Percentiles rank a stretch among this genome's conserved stretches.
These are phyloP conservation scores for Leptographium radiaticola DNA, from an alignment of 2,329 filamentous ascomycete genomes.

Conservation along the genomic window DNA sequence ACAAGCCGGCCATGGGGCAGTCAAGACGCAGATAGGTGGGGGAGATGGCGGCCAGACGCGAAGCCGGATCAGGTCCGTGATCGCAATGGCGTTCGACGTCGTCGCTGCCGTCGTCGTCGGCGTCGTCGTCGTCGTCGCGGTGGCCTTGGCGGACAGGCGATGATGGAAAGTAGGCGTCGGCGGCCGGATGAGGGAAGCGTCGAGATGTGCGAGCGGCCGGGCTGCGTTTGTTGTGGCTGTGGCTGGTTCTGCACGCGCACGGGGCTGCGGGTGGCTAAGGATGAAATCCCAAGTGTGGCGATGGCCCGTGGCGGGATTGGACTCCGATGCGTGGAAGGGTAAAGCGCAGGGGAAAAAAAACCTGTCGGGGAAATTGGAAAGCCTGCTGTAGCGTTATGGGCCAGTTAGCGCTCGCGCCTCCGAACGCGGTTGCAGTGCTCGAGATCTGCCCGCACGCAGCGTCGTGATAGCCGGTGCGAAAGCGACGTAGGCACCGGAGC, in stretches of 20 bases:
- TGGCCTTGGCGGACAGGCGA: neutral
- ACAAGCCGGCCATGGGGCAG: too few relatives aligned
- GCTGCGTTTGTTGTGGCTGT: slow-evolving; percentile 1
- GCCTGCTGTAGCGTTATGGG: neutral
- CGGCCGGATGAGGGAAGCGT: neutral
- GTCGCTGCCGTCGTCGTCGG: too few relatives aligned
- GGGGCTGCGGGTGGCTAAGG: neutral
- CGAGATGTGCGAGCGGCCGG: neutral
- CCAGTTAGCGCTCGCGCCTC: neutral
- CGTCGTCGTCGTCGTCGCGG: too few relatives aligned
- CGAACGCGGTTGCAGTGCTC: neutral
- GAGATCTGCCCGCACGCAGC: neutral
- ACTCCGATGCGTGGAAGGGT: neutral
- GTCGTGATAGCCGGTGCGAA: too few relatives aligned
- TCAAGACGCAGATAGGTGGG: too few relatives aligned
- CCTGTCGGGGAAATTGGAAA: neutral
- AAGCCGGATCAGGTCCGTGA: too few relatives aligned
- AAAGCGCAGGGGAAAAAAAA: neutral
- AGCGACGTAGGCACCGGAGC: too few relatives aligned
- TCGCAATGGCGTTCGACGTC: too few relatives aligned
- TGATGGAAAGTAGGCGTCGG: neutral
- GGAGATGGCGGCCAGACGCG: too few relatives aligned
- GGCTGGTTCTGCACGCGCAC: slow-evolving; percentile 1
- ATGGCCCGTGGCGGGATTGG: neutral
- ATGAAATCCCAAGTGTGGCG: neutral